Conservation (phyloP, 805 yeast genomes). For the Candida wancherniae region DNA sequence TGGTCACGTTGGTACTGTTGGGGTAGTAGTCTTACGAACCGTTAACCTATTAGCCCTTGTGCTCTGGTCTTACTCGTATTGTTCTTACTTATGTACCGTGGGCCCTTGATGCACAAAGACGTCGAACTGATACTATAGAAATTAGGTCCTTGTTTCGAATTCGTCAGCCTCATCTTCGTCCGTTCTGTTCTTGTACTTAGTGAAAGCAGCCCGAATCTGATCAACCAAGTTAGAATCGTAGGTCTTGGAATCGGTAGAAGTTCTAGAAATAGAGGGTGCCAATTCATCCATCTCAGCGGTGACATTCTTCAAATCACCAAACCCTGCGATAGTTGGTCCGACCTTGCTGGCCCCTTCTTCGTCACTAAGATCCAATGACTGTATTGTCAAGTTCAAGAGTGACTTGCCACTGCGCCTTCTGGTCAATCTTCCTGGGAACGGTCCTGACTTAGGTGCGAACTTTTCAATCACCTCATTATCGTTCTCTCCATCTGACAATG, state of each 20-base stretch:
- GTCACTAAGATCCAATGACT: slow-evolving; percentile 61
- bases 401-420: slow-evolving; percentile 77
- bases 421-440: slow-evolving; percentile 49
- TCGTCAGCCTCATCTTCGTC: slow-evolving; percentile 37
- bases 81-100: too few relatives aligned
- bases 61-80: too few relatives aligned
- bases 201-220: slow-evolving; percentile 35
- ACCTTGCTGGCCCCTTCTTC: slow-evolving; percentile 40
- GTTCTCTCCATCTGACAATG: slow-evolving; percentile 18
- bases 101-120: too few relatives aligned
- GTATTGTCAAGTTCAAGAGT: slow-evolving; percentile 60
- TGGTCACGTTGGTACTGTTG: not conserved
- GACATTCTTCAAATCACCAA: slow-evolving; percentile 15
- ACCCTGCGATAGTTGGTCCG: slow-evolving; percentile 18
- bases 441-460: slow-evolving; percentile 43
- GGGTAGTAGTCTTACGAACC: not conserved
- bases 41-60: too few relatives aligned
- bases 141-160: slow-evolving; percentile 43
- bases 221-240: slow-evolving; percentile 30
- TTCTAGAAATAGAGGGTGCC: slow-evolving; percentile 18
- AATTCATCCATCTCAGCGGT: slow-evolving; percentile 19
- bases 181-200: slow-evolving; percentile 24
- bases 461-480: slow-evolving; percentile 32
- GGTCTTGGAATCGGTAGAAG: slow-evolving; percentile 26
- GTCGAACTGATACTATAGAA: too few relatives aligned